Percentiles rank a stretch among this genome's conserved stretches.
Evolutionary conservation across 129 eudicot genomes (phyloP).

Genomic region (Dittrichia graveolens): DNA sequence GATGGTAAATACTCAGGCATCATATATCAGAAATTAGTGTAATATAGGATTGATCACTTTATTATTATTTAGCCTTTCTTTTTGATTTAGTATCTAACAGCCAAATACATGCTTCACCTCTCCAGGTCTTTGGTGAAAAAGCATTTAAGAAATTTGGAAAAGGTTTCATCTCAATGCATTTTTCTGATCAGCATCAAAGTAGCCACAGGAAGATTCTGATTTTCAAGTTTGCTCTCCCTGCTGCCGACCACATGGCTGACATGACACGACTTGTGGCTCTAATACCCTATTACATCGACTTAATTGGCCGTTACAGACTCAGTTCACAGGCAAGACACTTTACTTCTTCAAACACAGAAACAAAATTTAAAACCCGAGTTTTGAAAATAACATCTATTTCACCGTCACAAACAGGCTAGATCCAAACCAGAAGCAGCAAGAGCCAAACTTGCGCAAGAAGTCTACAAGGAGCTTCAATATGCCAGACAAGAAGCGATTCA

Average conservation of each 20-base stretch:
- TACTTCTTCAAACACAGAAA: not conserved
- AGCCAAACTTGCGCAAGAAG: constrained; percentile 85
- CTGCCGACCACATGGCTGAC: constrained; percentile 68
- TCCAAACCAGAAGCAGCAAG: constrained; percentile 85
- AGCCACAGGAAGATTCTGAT: constrained; percentile 68
- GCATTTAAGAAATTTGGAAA: constrained; percentile 79
- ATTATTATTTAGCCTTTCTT: too few species aligned
- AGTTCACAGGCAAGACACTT: constrained; percentile 70
- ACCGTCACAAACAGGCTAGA: constrained; percentile 60
- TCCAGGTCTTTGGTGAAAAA: constrained; percentile 86
- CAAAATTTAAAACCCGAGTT: not conserved
- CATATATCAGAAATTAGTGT: too few species aligned
- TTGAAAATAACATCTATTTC: constrained; percentile 4
- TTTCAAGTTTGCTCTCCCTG: constrained; percentile 87
- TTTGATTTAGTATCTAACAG: too few species aligned
- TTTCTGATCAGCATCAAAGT: constrained; percentile 83
- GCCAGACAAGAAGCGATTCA: constrained; percentile 90
- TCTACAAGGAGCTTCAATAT: constrained; percentile 72
- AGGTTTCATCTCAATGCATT: constrained; percentile 83
- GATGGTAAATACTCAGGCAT: too few species aligned
- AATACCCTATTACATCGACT: constrained; percentile 83
- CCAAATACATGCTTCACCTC: not conserved
- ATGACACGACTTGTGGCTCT: constrained; percentile 79
- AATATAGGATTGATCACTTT: too few species aligned
- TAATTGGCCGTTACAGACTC: constrained; percentile 82